Evolutionary conservation across 352 stramenopile species (phyloP).

Genomic region (Phytophthora ohioensis): DNA sequence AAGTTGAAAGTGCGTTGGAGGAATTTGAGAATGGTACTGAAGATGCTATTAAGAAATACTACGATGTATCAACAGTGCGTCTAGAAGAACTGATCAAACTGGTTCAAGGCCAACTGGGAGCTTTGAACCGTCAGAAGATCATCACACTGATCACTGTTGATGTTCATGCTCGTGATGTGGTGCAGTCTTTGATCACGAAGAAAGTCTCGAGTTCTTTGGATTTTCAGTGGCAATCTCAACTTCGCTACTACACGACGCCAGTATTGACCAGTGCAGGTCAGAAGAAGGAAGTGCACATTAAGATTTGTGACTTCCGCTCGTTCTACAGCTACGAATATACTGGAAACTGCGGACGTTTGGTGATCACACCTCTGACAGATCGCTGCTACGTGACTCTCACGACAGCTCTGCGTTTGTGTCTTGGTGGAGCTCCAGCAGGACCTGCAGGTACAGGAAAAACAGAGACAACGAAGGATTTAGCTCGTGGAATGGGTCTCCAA

Average conservation of each 20-base stretch:
- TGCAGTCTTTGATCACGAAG: constrained; percentile 93
- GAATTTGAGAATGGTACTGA: constrained; percentile 96
- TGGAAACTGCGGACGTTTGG: constrained; percentile 92
- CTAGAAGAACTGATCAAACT: constrained; percentile 95
- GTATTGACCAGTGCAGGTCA: constrained; percentile 45
- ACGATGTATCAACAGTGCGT: constrained; percentile 91
- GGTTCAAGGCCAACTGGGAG: constrained; percentile 85
- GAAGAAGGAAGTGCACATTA: constrained; percentile 85
- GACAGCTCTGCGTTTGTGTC: constrained; percentile 77
- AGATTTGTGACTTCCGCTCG: constrained; percentile 92
- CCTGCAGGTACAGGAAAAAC: constrained; percentile 90
- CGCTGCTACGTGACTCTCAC: constrained; percentile 89
- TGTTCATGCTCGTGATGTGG: constrained; percentile 95
- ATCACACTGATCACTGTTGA: constrained; percentile 99
- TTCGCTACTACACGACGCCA: constrained; percentile 92
- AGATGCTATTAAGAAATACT: constrained; percentile 96
- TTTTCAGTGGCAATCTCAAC: constrained; percentile 96
- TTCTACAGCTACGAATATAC: constrained; percentile 98
- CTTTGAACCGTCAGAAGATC: constrained; percentile 91
- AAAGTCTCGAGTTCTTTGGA: constrained; percentile 93
- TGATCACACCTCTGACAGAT: constrained; percentile 88
- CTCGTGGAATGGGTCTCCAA: constrained; percentile 75
- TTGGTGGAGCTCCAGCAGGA: constrained; percentile 80
- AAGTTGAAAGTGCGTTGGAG: constrained; percentile 92
- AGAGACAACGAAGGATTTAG: constrained; percentile 87